A percentile compares a stretch with the other conserved stretches of the same genome.
Conservation (phyloP, 2,329 filamentous ascomycete genomes). For the Aspergillus clavatus region DNA sequence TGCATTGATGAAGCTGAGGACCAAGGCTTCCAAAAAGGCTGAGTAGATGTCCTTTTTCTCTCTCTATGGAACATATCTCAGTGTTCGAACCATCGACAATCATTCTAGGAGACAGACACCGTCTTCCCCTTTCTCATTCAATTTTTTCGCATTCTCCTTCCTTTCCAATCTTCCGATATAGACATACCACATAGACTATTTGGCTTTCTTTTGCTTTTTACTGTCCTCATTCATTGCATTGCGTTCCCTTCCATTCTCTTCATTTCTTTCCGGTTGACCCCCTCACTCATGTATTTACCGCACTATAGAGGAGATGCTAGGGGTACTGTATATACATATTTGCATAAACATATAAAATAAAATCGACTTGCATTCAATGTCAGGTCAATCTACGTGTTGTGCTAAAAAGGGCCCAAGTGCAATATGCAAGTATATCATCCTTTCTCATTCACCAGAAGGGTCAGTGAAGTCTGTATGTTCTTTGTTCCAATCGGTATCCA, state of each 20-base stretch:
- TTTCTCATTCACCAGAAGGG: no score
- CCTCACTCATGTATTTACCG: not conserved
- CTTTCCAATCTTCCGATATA: not conserved
- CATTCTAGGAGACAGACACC: not conserved
- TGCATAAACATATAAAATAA: not conserved
- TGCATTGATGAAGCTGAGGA: constrained; percentile 36
- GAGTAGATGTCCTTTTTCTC: constrained; percentile 14
- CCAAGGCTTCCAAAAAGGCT: constrained; percentile 36
- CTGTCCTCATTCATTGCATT: not conserved
- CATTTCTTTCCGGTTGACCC: not conserved
- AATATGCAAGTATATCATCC: no score
- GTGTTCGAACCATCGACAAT: not conserved
- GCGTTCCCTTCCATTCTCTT: not conserved
- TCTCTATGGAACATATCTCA: no score
- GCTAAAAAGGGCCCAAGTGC: no score
- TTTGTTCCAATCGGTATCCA: no score
- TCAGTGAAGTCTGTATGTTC: no score
- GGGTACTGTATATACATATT: not conserved
- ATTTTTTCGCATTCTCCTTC: not conserved
- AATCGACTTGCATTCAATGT: not conserved
- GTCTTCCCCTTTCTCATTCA: not conserved
- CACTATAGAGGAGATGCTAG: not conserved
- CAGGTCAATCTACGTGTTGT: no score
- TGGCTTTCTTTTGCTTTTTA: not conserved
- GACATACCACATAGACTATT: not conserved